Percentiles rank a stretch among this genome's conserved stretches.
phyloP scores from a whole-genome alignment of 495 filamentous ascomycete genomes.

The Aspergillus bertholletiae region DNA sequence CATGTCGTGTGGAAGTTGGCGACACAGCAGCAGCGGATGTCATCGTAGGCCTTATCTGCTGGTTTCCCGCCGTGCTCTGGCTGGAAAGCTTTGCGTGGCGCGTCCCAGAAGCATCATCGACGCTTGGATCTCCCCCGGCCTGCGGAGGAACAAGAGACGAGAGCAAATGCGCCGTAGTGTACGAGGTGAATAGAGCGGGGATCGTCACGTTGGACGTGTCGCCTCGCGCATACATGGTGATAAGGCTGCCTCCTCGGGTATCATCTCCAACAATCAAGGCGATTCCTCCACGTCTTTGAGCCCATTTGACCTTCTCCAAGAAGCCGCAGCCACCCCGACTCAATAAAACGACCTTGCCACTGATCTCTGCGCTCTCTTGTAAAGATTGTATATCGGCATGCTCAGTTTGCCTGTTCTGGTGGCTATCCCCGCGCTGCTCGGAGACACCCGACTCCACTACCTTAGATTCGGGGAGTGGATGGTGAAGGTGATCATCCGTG shows the following conservation, averaged over 20 bases:
- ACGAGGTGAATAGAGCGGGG: slow-evolving; percentile 88
- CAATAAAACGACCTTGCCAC: slow-evolving; percentile 84
- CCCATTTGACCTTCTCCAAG: slow-evolving; percentile 95
- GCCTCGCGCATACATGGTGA: slow-evolving; percentile 95
- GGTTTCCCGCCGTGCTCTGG: slow-evolving; percentile 19
- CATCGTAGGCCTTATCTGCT: slow-evolving; percentile 21
- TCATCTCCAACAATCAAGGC: slow-evolving; percentile 95
- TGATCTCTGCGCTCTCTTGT: slow-evolving; percentile 92
- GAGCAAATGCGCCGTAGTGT: slow-evolving; percentile 89
- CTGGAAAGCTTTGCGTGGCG: slow-evolving; percentile 20
- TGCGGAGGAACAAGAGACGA: slow-evolving; percentile 82
- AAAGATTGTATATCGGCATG: slow-evolving; percentile 95
- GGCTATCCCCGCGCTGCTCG: slow-evolving; percentile 39
- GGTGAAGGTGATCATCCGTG: slow-evolving; percentile 88
- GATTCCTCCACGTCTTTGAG: slow-evolving; percentile 80
- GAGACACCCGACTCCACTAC: slow-evolving; percentile 23
- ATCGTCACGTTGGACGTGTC: slow-evolving; percentile 95
- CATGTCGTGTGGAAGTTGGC: slow-evolving; percentile 24
- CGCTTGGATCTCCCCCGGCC: slow-evolving; percentile 50
- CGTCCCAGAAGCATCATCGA: slow-evolving; percentile 42
- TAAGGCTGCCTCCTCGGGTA: slow-evolving; percentile 74
- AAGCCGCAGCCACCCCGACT: slow-evolving; percentile 95
- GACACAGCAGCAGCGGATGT: slow-evolving; percentile 17
- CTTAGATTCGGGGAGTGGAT: slow-evolving; percentile 52
- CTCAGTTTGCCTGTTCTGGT: slow-evolving; percentile 40